These are phyloP conservation scores for Kalanchoe fedtschenkoi DNA, from an alignment of 164 flowering plant species.

Conservation along the genomic window DNA sequence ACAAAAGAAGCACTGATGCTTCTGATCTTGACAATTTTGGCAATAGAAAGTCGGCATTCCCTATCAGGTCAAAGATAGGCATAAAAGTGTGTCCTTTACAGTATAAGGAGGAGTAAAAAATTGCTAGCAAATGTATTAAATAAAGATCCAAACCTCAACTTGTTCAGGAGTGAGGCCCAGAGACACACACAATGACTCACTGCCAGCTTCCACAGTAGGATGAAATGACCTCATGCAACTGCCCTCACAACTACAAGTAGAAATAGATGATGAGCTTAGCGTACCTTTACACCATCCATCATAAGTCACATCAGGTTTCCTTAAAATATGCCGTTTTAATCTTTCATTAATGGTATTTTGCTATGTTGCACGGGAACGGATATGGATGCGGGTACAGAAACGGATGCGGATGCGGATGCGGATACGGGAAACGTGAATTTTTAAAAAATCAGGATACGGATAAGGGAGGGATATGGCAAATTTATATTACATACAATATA, in stretches of 20 bases:
- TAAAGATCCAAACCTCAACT: conserved; percentile 36
- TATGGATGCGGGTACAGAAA: too few relatives aligned
- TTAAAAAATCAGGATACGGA: too few relatives aligned
- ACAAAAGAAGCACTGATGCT: conserved; percentile 79
- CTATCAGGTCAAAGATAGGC: conserved; percentile 24
- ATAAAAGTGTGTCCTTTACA: not conserved
- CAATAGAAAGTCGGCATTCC: conserved; percentile 42
- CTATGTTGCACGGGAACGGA: too few relatives aligned
- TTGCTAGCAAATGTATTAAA: not conserved
- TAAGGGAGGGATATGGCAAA: too few relatives aligned
- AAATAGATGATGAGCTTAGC: not conserved
- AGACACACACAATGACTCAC: conserved; percentile 39
- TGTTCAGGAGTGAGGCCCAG: conserved; percentile 40
- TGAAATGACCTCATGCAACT: conserved; percentile 82
- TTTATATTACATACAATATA: too few relatives aligned
- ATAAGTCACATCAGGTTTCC: too few relatives aligned
- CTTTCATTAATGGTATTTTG: too few relatives aligned
- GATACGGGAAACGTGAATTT: too few relatives aligned
- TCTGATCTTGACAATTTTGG: conserved; percentile 54
- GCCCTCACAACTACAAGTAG: conserved; percentile 67
- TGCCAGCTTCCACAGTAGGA: conserved; percentile 46
- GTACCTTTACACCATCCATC: not conserved
- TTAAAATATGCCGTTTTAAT: too few relatives aligned
- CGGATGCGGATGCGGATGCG: too few relatives aligned
- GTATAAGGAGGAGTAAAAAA: not conserved